Conservation (phyloP, 192 early-diverging fungal genomes). For the Jimgerdemannia flammicorona region DNA sequence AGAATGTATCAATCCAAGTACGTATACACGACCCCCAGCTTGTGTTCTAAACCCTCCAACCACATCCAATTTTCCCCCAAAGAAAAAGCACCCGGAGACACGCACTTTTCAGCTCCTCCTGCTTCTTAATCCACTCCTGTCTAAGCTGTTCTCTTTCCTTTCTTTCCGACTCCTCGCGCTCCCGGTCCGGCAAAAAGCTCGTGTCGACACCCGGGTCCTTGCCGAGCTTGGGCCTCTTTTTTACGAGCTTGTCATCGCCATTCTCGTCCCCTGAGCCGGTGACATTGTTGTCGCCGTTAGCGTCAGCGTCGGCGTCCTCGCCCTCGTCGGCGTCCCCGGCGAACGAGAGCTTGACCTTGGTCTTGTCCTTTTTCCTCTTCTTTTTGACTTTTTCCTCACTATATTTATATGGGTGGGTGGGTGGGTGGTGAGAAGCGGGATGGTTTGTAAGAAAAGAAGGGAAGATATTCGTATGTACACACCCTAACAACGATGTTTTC, state of each 20-base stretch:
- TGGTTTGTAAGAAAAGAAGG: neutral
- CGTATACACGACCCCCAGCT: too few species aligned
- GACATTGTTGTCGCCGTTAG: conserved; percentile 21
- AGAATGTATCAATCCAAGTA: too few species aligned
- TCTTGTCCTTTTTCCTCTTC: conserved; percentile 61
- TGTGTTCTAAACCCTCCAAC: too few species aligned
- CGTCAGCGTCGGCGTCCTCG: conserved; percentile 27
- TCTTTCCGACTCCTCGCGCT: conserved; percentile 78
- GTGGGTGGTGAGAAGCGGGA: conserved; percentile 1
- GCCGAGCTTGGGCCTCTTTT: conserved; percentile 50
- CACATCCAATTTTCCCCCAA: conserved; percentile 5
- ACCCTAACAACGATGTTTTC: conserved; percentile 46
- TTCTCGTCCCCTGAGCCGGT: conserved; percentile 18
- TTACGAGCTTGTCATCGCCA: conserved; percentile 8
- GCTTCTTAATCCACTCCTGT: conserved; percentile 78
- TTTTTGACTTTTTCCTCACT: conserved; percentile 53
- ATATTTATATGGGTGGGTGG: neutral
- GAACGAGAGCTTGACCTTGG: conserved; percentile 73
- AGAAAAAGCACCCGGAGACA: neutral
- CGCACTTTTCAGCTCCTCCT: conserved; percentile 78
- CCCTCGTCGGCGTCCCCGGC: conserved; percentile 59
- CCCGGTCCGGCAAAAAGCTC: conserved; percentile 86
- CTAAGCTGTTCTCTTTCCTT: conserved; percentile 68
- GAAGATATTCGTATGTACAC: conserved; percentile 4
- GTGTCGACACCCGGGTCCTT: conserved; percentile 94